Base-by-base conservation (phyloP, 306 rosid genomes). In the Sicyos edulis region DNA sequence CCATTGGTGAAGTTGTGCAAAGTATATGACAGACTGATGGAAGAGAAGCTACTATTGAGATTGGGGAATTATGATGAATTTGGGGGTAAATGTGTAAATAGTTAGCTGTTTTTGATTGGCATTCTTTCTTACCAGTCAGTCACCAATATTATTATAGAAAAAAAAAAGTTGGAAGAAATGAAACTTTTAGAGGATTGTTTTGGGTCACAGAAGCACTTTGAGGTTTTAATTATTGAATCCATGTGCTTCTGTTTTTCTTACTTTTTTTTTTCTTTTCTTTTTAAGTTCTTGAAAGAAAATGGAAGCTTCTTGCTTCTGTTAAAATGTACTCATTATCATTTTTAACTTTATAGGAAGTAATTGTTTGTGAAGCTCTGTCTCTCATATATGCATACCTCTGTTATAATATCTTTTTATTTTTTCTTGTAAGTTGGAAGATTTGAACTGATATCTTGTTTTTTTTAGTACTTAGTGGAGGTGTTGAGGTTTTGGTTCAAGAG, bases 1-100 rank as follows among this genome's bases (percentile, higher is more conserved):
- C 87, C 84, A 75, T 49, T 54, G 92, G 97, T 85, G 95, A 93
- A 91, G 95, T 88, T 93, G 97, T 86, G 83, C 80, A 86, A 80
- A 80, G 74, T 80, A 89, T 80, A 89, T 96, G 88, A 85, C 96
- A 87, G 93, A 78, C 95, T 79, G 59, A 53, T 81, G 91, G 91
- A 76, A 74, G 81, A 86, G 85, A 74, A 90, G 53, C 42, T 14
- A 87, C 84, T 65, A 17, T 6, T 67, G 75, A 75, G 79, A 47
- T 83, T 76, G 79, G 53, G 53, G 79, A 82, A 74, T 79, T 42
- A 57, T 59, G 16, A 76, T 78, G 83, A 77, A 80, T 86, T 73
- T 81, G 83, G 80, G 80, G 24, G 4, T 10, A 76, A 76, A 29
- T 83, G 50, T 77, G 85, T 77, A 86, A 61, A 70, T 76, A 76